Conservation (phyloP, 164 flowering plant genomes). For the Protea cynaroides region DNA sequence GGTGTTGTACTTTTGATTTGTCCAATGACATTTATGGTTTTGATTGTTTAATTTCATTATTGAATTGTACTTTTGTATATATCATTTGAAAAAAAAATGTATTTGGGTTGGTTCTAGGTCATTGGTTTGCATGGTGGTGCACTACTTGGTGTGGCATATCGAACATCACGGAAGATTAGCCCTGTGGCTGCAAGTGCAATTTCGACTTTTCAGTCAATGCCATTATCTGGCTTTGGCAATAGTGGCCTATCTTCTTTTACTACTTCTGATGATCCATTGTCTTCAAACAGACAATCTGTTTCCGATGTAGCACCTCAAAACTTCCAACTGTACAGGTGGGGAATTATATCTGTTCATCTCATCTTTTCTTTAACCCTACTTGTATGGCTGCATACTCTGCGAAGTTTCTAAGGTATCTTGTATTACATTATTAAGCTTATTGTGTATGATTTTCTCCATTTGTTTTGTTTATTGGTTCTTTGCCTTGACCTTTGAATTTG, state of each 20-base stretch:
- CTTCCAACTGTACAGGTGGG: slow-evolving; percentile 87
- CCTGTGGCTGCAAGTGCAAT: slow-evolving; percentile 87
- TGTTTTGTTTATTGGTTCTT: not conserved
- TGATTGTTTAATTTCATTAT: too few species aligned
- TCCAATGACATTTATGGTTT: too few species aligned
- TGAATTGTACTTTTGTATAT: not conserved
- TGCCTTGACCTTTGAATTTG: not conserved
- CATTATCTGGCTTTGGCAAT: slow-evolving; percentile 80
- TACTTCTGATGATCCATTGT: slow-evolving; percentile 61
- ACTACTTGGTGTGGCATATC: slow-evolving; percentile 91
- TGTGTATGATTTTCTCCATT: not conserved
- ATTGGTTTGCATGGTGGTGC: slow-evolving; percentile 97
- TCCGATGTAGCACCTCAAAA: slow-evolving; percentile 74
- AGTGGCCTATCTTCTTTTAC: slow-evolving; percentile 66
- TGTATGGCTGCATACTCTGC: too few species aligned
- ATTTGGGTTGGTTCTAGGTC: slow-evolving; percentile 44
- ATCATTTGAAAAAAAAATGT: too few species aligned
- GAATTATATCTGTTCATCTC: slow-evolving; percentile 1
- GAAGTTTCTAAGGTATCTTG: too few species aligned
- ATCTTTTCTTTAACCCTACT: not conserved
- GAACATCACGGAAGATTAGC: slow-evolving; percentile 82
- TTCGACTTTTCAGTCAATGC: slow-evolving; percentile 88
- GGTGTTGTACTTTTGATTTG: too few species aligned
- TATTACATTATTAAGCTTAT: not conserved
- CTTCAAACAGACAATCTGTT: slow-evolving; percentile 50